Conservation (phyloP, 495 filamentous ascomycete species). For the Annulohypoxylon nitens region DNA sequence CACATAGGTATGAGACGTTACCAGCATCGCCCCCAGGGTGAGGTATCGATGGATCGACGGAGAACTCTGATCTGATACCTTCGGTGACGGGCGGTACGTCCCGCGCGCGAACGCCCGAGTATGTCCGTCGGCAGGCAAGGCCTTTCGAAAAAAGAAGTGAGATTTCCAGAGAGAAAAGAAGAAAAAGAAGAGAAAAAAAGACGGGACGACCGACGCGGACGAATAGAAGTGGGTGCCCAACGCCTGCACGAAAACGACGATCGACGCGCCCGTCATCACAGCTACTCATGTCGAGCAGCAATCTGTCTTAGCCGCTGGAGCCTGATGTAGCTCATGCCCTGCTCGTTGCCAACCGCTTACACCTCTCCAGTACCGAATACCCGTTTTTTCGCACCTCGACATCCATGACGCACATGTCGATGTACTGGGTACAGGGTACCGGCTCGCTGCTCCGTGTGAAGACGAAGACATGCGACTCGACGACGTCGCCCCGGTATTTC, state of each 20-base stretch:
- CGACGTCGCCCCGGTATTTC: constrained; percentile 7
- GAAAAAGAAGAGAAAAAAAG: neutral
- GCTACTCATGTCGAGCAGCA: constrained; percentile 12
- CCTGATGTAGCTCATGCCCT: constrained; percentile 10
- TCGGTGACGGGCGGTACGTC: constrained; percentile 13
- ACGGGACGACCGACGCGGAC: neutral
- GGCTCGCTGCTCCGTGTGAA: neutral
- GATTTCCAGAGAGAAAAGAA: neutral
- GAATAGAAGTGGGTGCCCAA: constrained; percentile 18
- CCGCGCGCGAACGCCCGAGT: constrained; percentile 1
- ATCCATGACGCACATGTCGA: constrained; percentile 17
- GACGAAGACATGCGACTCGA: neutral
- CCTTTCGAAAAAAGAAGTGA: neutral
- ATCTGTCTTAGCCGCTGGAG: constrained; percentile 3
- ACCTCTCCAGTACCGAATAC: constrained; percentile 6
- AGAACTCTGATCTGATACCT: constrained; percentile 2
- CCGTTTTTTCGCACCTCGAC: constrained; percentile 7
- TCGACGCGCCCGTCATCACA: constrained; percentile 26
- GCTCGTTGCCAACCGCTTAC: constrained; percentile 5
- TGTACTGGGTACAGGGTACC: constrained; percentile 6
- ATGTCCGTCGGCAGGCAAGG: constrained; percentile 4
- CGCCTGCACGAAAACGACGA: constrained; percentile 36
- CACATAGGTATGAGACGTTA: constrained; percentile 18
- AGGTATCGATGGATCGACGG: constrained; percentile 3
- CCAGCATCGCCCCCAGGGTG: neutral